Evolutionary conservation across 345 rosid species (phyloP).

Genomic region (Moringa oleifera): DNA sequence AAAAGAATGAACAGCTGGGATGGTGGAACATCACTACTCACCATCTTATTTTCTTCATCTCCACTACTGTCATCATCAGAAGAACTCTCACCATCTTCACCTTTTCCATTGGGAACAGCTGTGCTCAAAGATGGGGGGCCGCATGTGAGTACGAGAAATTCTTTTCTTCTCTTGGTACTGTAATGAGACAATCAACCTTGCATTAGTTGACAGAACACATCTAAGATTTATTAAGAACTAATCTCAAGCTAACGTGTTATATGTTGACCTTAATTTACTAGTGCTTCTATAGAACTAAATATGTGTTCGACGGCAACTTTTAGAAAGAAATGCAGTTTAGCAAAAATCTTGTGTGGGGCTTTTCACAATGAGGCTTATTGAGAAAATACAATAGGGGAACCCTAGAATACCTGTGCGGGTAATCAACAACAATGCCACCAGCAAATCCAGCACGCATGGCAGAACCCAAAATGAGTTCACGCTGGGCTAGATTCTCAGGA

Average conservation of each 20-base stretch:
- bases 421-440: constrained; percentile 90
- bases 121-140: constrained; percentile 55
- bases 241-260: background rate
- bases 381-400: background rate
- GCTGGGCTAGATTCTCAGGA: constrained; percentile 80
- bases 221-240: background rate
- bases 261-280: too few species aligned
- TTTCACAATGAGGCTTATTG: too few species aligned
- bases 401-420: constrained; percentile 71
- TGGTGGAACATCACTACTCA: constrained; percentile 19
- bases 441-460: constrained; percentile 93
- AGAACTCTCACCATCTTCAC: constrained; percentile 47
- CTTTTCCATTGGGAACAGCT: constrained; percentile 43
- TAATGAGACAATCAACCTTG: constrained; percentile 2
- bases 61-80: constrained; percentile 59
- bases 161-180: constrained; percentile 83
- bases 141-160: constrained; percentile 78
- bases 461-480: constrained; percentile 67
- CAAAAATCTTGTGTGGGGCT: too few species aligned
- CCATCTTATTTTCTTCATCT: constrained; percentile 51
- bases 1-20: background rate
- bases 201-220: background rate
- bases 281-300: too few species aligned
- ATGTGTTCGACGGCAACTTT: too few species aligned
- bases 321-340: too few species aligned